A percentile compares a stretch with the other conserved stretches of the same genome.
Conservation (phyloP, 306 rosid genomes). For the Prunus armeniaca region DNA sequence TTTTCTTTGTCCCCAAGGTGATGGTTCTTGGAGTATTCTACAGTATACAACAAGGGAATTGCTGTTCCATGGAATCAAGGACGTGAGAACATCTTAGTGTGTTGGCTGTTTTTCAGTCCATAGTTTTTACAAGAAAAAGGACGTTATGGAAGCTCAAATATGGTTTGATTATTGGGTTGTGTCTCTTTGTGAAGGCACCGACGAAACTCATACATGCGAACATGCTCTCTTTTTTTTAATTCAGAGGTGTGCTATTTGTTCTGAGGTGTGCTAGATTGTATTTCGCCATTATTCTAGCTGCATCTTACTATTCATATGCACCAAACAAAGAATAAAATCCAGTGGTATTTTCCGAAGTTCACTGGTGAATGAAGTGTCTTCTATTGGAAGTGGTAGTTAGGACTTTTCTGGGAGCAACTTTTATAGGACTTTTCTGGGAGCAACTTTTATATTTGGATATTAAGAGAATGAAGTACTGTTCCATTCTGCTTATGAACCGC, state of each 20-base stretch:
- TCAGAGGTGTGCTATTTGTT: too few species aligned
- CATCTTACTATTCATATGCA: not conserved
- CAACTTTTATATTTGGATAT: not conserved
- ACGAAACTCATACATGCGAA: not conserved
- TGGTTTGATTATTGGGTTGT: not conserved
- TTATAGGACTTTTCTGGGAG: not conserved
- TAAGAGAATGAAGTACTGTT: not conserved
- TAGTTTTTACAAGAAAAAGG: too few species aligned
- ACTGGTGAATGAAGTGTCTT: conserved; percentile 7
- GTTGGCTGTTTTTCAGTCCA: not conserved
- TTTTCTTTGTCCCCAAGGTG: not conserved
- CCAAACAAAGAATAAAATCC: not conserved
- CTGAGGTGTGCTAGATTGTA: not conserved
- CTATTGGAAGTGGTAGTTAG: not conserved
- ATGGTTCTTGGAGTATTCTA: not conserved
- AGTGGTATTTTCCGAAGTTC: not conserved
- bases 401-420: not conserved
- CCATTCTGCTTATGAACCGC: not conserved
- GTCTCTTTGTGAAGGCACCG: not conserved
- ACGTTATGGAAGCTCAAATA: too few species aligned
- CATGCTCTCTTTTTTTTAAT: not conserved
- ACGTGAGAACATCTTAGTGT: not conserved
- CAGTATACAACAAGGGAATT: not conserved
- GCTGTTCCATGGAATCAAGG: not conserved
- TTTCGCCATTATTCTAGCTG: not conserved